phyloP scores from a whole-genome alignment of 2,329 filamentous ascomycete genomes.

The Neophaeococcomyces aloes region DNA sequence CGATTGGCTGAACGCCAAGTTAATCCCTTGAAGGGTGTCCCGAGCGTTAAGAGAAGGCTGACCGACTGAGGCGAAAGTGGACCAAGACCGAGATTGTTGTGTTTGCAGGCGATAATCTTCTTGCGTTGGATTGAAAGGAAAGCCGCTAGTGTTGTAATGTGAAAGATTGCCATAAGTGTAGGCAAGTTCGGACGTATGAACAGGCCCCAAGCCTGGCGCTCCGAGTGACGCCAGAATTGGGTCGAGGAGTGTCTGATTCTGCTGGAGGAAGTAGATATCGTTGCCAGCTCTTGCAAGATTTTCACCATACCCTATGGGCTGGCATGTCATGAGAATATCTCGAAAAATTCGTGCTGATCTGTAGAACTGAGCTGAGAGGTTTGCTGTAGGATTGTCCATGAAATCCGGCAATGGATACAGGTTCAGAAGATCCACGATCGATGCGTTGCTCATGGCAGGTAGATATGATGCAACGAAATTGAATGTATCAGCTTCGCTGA shows the following conservation, averaged over 20 bases:
- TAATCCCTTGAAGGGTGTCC: constrained; percentile 3
- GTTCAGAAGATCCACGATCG: neutral
- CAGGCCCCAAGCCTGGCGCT: constrained; percentile 34
- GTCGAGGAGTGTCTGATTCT: constrained; percentile 46
- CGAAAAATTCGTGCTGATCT: constrained; percentile 41
- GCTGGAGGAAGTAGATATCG: constrained; percentile 40
- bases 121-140: constrained; percentile 1
- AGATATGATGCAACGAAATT: constrained; percentile 1
- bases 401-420: constrained; percentile 28
- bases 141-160: constrained; percentile 32
- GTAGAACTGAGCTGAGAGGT: constrained; percentile 38
- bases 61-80: constrained; percentile 1
- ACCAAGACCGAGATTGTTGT: neutral
- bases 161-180: constrained; percentile 42
- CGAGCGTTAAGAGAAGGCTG: constrained; percentile 1
- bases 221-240: constrained; percentile 31
- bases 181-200: constrained; percentile 45
- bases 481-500: neutral
- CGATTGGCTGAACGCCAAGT: neutral
- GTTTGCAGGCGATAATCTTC: constrained; percentile 1
- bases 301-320: constrained; percentile 35
- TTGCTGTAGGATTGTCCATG: constrained; percentile 26
- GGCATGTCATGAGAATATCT: constrained; percentile 44
- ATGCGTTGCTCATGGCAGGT: neutral
- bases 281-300: constrained; percentile 30